Evolutionary conservation across 106 monocot genomes (phyloP), one percentile per base, ranked within the genome.

Genomic region (Dactylorhiza incarnata): DNA sequence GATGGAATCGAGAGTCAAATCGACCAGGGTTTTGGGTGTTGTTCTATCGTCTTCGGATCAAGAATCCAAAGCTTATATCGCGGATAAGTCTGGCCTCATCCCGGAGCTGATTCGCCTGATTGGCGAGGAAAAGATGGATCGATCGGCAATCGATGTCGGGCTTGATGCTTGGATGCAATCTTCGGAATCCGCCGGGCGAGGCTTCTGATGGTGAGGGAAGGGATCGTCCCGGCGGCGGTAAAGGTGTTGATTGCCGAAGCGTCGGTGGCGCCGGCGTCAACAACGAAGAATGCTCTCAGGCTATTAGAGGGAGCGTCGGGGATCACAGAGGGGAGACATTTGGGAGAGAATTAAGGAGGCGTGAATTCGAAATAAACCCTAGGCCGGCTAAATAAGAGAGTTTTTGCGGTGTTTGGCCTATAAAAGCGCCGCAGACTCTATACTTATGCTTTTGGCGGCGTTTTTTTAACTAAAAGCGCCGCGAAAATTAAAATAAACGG

Each of bases 241-340:
- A 45, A 37, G 56, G 67, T 70, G 7, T 14, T 76, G 69, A 5
- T 29, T 47, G 53, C 68, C 49, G 63, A 71, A 26, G 47, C 22
- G 11, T 11, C 68, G 24, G 25, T 49, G 19, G 71, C 71, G 19
- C 56, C 78, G 19, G 20, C 76, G 9, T 45, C 63, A n/a, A 74
- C 84, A 67, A 68, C 82, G 9, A 87, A 84, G 84, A 82, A 52
- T 75, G 86, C 84, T 47, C 45, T 89, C 77, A 78, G 53, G 73
- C 25, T 92, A 68, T 61, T 92, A 80, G 89, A 83, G 69, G 79
- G 73, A 20, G 86, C 83, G 53, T 74, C 87, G 25, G 78, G 80
- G 12, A 87, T 80, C 58, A 68, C 78, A 19, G 92, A 92, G 49
- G 89, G 92, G 24, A 59, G 92, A 29, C n/a, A n/a, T n/a, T n/a